Evolutionary conservation across 768 basidiomycete genomes (phyloP), one percentile per base, ranked within the genome.

Genomic region (Lentinula detonsa): DNA sequence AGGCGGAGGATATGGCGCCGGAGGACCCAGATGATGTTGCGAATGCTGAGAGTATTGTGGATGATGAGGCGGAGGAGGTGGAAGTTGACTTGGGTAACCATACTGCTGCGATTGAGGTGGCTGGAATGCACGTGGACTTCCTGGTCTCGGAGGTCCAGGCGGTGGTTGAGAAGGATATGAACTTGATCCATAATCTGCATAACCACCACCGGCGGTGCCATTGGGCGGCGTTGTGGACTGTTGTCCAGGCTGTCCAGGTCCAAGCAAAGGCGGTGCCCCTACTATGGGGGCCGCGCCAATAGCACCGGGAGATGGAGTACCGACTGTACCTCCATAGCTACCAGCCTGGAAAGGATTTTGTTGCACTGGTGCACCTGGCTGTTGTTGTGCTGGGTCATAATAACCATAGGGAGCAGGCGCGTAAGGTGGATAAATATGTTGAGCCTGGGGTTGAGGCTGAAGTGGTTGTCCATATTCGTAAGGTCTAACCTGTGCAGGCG

Each of bases 391-490:
- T 3, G 48, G 46, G 39, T 59, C 56, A 58, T 59, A 62, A 51
- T 51, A 59, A 23, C 54, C 37, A 21, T 59, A 59, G 7, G 43
- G 33, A 43, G 43, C 40, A 21, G 57, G 45, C 6, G 6, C 57
- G 18, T 43, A 45, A 10, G 57, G 34, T n/a, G 40, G 2, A 6
- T 37, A 40, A 31, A 40, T 33, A 18, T 13, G 57, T 42, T 51
- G 59, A 39, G 45, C 10, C 21, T 58, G 61, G 23, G 55, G 64
- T 60, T 31, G 62, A 49, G 48, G 57, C 54, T 33, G 65, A 39
- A 39, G 37, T 61, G 50, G 55, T 34, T 40, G 65, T 28, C 61
- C 65, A 31, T 64, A 60, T 10, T 60, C 62, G 23, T 64, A 64
- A 9, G 42, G 39, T 65, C 63, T 31, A 39, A 65, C 35, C 53